Evolutionary conservation across 148 eudicot species (phyloP).

Genomic region (Nepenthes mirabilis): DNA sequence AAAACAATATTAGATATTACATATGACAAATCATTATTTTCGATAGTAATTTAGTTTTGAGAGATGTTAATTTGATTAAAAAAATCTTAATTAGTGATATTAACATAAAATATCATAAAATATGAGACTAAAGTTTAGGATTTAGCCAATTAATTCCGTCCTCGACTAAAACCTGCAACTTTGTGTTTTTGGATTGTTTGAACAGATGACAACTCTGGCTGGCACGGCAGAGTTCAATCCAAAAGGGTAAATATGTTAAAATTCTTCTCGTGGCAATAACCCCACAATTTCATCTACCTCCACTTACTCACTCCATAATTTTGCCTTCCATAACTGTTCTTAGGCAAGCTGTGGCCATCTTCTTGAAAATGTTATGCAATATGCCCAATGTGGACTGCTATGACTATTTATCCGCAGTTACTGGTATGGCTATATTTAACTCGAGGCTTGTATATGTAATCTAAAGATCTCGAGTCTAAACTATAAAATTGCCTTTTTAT

Average conservation of each 20-base stretch:
- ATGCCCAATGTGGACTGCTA: constrained; percentile 40
- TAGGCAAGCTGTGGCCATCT: constrained; percentile 21
- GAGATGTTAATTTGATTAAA: too few species aligned
- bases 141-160: too few species aligned
- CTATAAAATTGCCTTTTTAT: too few species aligned
- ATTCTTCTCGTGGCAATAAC: not conserved
- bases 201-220: constrained; percentile 25
- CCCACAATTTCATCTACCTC: too few species aligned
- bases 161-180: not conserved
- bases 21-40: too few species aligned
- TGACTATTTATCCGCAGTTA: constrained; percentile 32
- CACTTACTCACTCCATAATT: not conserved
- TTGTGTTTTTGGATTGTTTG: not conserved
- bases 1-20: too few species aligned
- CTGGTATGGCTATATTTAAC: constrained; percentile 23
- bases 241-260: constrained; percentile 21
- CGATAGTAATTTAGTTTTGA: too few species aligned
- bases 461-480: too few species aligned
- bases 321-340: not conserved
- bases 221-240: constrained; percentile 57
- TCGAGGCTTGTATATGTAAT: too few species aligned
- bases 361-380: constrained; percentile 37
- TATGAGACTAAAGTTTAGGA: too few species aligned
- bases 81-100: too few species aligned
- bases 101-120: too few species aligned